Percentiles rank a stretch among this genome's conserved stretches.
Evolutionary conservation across 495 filamentous ascomycete species (phyloP).

Genomic region (Cetradonia linearis): DNA sequence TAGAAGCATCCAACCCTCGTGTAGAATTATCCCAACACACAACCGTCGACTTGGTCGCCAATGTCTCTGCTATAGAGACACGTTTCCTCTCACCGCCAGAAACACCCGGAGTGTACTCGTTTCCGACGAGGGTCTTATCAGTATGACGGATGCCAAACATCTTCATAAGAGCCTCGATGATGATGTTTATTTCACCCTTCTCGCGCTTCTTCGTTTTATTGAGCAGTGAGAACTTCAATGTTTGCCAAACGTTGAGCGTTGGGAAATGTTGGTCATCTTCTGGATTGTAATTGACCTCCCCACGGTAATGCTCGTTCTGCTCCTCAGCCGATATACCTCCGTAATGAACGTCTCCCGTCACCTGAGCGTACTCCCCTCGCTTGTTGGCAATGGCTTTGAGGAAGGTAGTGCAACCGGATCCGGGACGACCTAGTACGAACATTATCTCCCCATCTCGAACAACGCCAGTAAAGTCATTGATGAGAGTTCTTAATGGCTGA

Average conservation of each 20-base stretch:
- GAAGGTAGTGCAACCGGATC: conserved; percentile 72
- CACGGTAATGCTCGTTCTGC: conserved; percentile 58
- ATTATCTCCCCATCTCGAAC: conserved; percentile 75
- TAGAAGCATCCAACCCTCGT: conserved; percentile 68
- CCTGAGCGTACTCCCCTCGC: conserved; percentile 50
- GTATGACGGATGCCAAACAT: conserved; percentile 78
- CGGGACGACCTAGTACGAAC: conserved; percentile 72
- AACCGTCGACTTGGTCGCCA: conserved; percentile 55
- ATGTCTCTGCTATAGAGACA: conserved; percentile 59
- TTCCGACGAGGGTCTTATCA: conserved; percentile 71
- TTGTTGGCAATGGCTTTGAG: conserved; percentile 70
- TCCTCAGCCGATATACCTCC: conserved; percentile 64
- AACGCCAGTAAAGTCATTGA: conserved; percentile 69
- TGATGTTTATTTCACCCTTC: conserved; percentile 55
- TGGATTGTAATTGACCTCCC: conserved; percentile 73
- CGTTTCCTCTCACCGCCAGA: conserved; percentile 65
- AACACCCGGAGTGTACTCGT: conserved; percentile 69
- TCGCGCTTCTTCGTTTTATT: conserved; percentile 73
- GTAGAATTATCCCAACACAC: conserved; percentile 69
- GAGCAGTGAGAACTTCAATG: conserved; percentile 69
- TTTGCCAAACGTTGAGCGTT: conserved; percentile 67
- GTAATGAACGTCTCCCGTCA: conserved; percentile 64
- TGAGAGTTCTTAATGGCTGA: conserved; percentile 47
- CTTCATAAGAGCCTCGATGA: conserved; percentile 52
- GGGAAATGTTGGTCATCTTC: conserved; percentile 79